A percentile compares a stretch with the other conserved stretches of the same genome.
phyloP scores from a whole-genome alignment of 139 green algal species.

The Pycnococcus provasolii region DNA sequence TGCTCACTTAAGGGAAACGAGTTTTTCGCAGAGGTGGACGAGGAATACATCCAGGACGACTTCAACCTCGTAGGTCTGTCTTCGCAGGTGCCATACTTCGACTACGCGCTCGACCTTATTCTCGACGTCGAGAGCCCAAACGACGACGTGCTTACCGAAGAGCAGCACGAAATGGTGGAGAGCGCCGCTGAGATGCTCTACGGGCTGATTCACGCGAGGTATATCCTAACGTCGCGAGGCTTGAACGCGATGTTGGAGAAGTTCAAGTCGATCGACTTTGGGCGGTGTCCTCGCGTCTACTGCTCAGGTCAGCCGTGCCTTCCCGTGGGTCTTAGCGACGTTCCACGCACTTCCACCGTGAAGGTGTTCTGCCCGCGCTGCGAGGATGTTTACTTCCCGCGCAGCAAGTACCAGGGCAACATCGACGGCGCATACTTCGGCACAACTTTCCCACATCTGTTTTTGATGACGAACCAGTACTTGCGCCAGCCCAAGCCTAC shows the following conservation, averaged over 20 bases:
- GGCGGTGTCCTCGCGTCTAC: constrained; percentile 73
- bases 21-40: constrained; percentile 55
- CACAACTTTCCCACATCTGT: constrained; percentile 89
- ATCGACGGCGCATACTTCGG: constrained; percentile 90
- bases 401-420: constrained; percentile 70
- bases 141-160: constrained; percentile 47
- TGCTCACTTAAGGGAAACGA: constrained; percentile 52
- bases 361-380: constrained; percentile 86
- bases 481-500: constrained; percentile 49
- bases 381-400: constrained; percentile 85
- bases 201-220: constrained; percentile 90
- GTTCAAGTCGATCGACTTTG: constrained; percentile 82
- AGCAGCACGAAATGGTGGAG: constrained; percentile 72
- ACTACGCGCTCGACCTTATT: constrained; percentile 93
- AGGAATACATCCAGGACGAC: constrained; percentile 96
- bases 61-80: constrained; percentile 91
- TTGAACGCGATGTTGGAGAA: constrained; percentile 66
- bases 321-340: constrained; percentile 74
- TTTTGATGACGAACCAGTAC: constrained; percentile 83
- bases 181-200: constrained; percentile 91
- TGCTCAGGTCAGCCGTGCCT: constrained; percentile 85
- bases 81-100: constrained; percentile 90
- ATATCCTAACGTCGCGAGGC: constrained; percentile 75
- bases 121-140: constrained; percentile 77
- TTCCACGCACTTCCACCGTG: constrained; percentile 73